phyloP scores from a whole-genome alignment of 805 yeast species.

The Ogataea ramenticola region DNA sequence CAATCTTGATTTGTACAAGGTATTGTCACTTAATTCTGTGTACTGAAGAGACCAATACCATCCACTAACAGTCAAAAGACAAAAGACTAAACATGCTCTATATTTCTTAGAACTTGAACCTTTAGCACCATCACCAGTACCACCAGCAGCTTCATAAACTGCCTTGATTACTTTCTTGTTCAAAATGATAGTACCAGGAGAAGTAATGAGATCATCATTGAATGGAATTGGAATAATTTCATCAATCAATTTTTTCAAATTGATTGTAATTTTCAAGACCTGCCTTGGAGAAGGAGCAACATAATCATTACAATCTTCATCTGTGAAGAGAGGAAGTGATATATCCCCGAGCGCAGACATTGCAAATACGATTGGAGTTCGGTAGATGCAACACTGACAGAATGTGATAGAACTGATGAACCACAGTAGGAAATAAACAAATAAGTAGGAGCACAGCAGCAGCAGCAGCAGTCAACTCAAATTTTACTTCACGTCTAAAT shows the following conservation, averaged over 20 bases:
- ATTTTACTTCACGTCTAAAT: too few species aligned
- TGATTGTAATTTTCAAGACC: slow-evolving; percentile 59
- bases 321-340: slow-evolving; percentile 18
- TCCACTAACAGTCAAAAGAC: slow-evolving; percentile 63
- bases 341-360: slow-evolving; percentile 7
- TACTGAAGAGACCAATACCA: slow-evolving; percentile 66
- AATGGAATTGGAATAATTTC: slow-evolving; percentile 61
- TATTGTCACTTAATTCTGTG: slow-evolving; percentile 60
- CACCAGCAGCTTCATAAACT: slow-evolving; percentile 74
- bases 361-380: too few species aligned
- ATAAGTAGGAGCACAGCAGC: too few species aligned
- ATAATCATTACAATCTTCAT: slow-evolving; percentile 26
- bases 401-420: too few species aligned
- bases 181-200: slow-evolving; percentile 53
- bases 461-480: too few species aligned
- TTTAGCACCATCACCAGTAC: slow-evolving; percentile 50
- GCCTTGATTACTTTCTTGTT: slow-evolving; percentile 51
- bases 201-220: slow-evolving; percentile 39
- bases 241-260: slow-evolving; percentile 69
- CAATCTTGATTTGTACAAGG: slow-evolving; percentile 52
- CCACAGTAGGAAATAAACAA: too few species aligned
- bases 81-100: slow-evolving; percentile 61
- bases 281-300: slow-evolving; percentile 57
- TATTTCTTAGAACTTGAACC: slow-evolving; percentile 55
- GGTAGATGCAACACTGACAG: too few species aligned